Evolutionary conservation across 108 stramenopile genomes (phyloP).

Genomic region (Cyclotella choctawhatcheeana): DNA sequence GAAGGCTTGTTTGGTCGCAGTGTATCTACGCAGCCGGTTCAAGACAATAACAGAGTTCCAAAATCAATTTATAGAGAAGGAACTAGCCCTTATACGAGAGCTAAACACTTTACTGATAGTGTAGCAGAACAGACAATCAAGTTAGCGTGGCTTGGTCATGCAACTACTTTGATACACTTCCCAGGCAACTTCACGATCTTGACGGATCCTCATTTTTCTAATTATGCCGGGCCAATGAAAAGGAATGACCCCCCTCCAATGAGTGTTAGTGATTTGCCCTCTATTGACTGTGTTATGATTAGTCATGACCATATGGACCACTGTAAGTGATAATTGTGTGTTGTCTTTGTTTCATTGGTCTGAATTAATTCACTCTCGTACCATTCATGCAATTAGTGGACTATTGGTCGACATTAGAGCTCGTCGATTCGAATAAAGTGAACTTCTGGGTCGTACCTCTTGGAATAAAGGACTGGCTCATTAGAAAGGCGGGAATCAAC

Average conservation of each 20-base stretch:
- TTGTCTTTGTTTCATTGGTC: background rate
- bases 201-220: slow-evolving; percentile 81
- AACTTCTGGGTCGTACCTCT: slow-evolving; percentile 77
- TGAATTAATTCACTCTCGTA: background rate
- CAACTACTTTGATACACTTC: slow-evolving; percentile 67
- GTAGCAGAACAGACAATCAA: slow-evolving; percentile 32
- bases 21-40: background rate
- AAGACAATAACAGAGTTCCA: background rate
- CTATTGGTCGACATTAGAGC: slow-evolving; percentile 49
- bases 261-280: slow-evolving; percentile 55
- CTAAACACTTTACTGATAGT: background rate
- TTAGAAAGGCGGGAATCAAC: slow-evolving; percentile 58
- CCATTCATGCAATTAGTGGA: slow-evolving; percentile 47
- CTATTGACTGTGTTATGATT: slow-evolving; percentile 79
- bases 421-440: slow-evolving; percentile 56
- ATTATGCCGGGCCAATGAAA: slow-evolving; percentile 63
- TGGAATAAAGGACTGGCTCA: slow-evolving; percentile 77
- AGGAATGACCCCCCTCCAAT: slow-evolving; percentile 65
- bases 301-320: slow-evolving; percentile 92
- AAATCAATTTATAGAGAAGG: slow-evolving; percentile 9
- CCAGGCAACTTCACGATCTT: slow-evolving; percentile 66
- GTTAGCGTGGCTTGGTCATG: slow-evolving; percentile 87
- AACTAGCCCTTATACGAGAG: background rate
- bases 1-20: slow-evolving; percentile 19
- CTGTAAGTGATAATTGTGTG: slow-evolving; percentile 4